phyloP scores from a whole-genome alignment of 805 yeast genomes.

The Limtongia smithiae region DNA sequence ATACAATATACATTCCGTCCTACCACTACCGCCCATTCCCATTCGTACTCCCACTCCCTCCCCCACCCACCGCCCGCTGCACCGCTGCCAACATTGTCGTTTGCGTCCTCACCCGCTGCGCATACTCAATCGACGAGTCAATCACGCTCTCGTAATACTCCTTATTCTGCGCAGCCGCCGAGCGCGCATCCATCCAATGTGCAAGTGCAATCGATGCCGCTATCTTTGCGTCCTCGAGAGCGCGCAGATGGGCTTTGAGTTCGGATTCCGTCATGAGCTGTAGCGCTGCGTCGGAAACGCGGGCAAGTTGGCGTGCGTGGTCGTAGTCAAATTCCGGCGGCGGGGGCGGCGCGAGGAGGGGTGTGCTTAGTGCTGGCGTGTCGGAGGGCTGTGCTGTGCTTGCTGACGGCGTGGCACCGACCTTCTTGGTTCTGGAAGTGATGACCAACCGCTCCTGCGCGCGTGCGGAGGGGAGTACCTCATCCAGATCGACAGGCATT shows the following conservation, averaged over 20 bases:
- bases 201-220: conserved; percentile 42
- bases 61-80: conserved; percentile 8
- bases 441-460: conserved; percentile 9
- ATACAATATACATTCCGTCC: no score
- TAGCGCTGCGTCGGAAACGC: conserved; percentile 39
- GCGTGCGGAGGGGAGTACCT: conserved; percentile 32
- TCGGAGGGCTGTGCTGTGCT: neutral
- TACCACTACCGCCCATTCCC: no score
- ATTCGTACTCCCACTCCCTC: no score
- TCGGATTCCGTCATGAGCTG: conserved; percentile 39
- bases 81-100: conserved; percentile 28
- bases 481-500: conserved; percentile 69
- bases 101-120: conserved; percentile 66
- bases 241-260: conserved; percentile 40
- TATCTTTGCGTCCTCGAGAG: conserved; percentile 38
- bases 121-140: conserved; percentile 84
- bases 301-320: conserved; percentile 34
- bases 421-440: neutral
- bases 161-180: conserved; percentile 58
- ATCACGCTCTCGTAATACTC: conserved; percentile 80
- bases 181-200: conserved; percentile 52
- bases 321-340: conserved; percentile 24
- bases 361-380: no score
- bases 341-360: neutral
- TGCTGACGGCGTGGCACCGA: neutral